Conservation (phyloP, 2,329 filamentous ascomycete genomes). For the Metarhizium brunneum region DNA sequence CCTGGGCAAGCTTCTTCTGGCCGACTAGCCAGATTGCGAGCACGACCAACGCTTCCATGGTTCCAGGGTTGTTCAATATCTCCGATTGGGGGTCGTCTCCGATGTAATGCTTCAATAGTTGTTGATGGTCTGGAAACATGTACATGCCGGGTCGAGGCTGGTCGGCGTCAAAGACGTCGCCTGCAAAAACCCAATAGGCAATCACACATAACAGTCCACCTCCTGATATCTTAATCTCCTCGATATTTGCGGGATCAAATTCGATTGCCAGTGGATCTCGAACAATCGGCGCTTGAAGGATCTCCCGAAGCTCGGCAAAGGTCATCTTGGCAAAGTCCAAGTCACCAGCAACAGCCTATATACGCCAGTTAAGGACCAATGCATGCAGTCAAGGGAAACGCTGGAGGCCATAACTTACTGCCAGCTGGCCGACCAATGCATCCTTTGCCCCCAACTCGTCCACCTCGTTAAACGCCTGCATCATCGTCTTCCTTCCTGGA, state of each 20-base stretch:
- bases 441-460: conserved; percentile 52
- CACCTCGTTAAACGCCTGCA: conserved; percentile 56
- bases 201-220: conserved; percentile 50
- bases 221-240: conserved; percentile 48
- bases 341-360: conserved; percentile 53
- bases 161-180: conserved; percentile 50
- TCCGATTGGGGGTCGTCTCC: conserved; percentile 37
- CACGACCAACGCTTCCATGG: conserved; percentile 49
- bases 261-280: conserved; percentile 36
- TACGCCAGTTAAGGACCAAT: background rate
- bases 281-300: conserved; percentile 30
- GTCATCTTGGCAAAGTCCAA: conserved; percentile 42
- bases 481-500: conserved; percentile 49
- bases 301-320: conserved; percentile 34
- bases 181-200: conserved; percentile 54
- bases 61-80: conserved; percentile 41
- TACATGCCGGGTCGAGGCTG: conserved; percentile 42
- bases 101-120: conserved; percentile 44
- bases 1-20: conserved; percentile 30
- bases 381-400: background rate
- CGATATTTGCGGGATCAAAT: conserved; percentile 35
- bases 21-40: conserved; percentile 51
- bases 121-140: conserved; percentile 52
- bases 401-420: conserved; percentile 36
- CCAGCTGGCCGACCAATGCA: conserved; percentile 61